phyloP scores from a whole-genome alignment of 2,329 filamentous ascomycete genomes.

The Fusarium sp. region DNA sequence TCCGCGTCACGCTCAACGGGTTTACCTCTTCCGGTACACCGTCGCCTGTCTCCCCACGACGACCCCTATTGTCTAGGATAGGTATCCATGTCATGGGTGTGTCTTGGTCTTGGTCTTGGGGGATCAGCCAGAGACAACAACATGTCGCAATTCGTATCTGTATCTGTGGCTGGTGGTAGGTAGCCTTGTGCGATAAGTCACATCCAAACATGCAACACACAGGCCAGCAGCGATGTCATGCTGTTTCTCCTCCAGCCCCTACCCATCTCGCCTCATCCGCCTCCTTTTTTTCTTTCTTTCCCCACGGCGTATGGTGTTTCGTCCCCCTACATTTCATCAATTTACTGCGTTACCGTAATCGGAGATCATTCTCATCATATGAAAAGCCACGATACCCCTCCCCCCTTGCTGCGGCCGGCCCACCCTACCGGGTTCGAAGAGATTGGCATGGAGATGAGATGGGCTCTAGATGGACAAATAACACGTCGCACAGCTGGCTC shows the following conservation, averaged over 20 bases:
- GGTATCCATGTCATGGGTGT: not conserved
- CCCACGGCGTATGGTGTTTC: not conserved
- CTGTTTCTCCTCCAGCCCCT: not conserved
- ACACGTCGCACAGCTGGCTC: constrained; percentile 11
- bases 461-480: constrained; percentile 19
- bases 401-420: constrained; percentile 14
- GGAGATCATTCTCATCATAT: constrained; percentile 2
- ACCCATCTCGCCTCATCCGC: constrained; percentile 17
- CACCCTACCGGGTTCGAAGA: constrained; percentile 20
- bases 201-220: not conserved
- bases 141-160: constrained; percentile 8
- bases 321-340: constrained; percentile 14
- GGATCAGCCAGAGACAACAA: not conserved
- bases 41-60: constrained; percentile 4
- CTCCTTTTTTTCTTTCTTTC: not conserved
- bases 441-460: constrained; percentile 34
- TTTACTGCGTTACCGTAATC: constrained; percentile 17
- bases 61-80: constrained; percentile 10
- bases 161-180: constrained; percentile 12
- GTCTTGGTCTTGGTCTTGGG: not conserved
- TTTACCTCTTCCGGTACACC: not conserved
- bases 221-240: not conserved
- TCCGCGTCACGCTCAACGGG: not conserved
- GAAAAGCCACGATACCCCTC: not conserved
- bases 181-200: constrained; percentile 28